Conservation (phyloP, 2,329 filamentous ascomycete species). For the Apiospora hydei region DNA sequence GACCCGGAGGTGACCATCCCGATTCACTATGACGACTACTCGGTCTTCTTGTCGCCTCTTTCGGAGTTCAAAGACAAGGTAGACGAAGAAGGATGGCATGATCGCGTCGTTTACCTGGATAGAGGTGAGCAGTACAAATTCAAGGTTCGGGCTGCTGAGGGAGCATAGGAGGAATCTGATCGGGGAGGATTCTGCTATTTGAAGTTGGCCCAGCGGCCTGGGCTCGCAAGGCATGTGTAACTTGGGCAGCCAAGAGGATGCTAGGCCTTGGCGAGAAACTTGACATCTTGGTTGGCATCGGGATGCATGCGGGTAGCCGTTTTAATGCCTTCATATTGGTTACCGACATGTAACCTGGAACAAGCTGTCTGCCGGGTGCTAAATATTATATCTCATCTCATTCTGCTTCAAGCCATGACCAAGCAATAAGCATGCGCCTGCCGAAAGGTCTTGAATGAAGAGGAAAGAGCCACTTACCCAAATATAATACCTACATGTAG, state of each 20-base stretch:
- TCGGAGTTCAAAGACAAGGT: conserved; percentile 66
- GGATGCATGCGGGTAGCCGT: background rate
- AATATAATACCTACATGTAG: too few species aligned
- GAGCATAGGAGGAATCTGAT: background rate
- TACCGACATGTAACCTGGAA: background rate
- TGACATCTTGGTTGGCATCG: background rate
- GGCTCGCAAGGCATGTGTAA: background rate
- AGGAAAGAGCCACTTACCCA: background rate
- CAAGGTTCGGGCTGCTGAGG: conserved; percentile 45
- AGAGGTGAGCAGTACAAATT: conserved; percentile 65
- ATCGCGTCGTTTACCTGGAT: conserved; percentile 67
- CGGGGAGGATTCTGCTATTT: background rate
- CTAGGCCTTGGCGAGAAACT: background rate
- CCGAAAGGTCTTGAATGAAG: background rate
- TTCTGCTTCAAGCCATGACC: background rate
- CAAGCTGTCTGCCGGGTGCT: background rate
- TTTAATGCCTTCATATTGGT: background rate
- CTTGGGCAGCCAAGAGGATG: background rate
- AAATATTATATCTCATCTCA: background rate
- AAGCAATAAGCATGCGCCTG: background rate
- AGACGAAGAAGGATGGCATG: conserved; percentile 54
- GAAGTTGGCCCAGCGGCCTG: background rate
- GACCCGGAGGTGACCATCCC: conserved; percentile 68
- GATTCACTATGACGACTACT: conserved; percentile 71
- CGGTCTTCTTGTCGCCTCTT: conserved; percentile 66